phyloP scores from a whole-genome alignment of 345 rosid genomes.

The Aegle marmelos region DNA sequence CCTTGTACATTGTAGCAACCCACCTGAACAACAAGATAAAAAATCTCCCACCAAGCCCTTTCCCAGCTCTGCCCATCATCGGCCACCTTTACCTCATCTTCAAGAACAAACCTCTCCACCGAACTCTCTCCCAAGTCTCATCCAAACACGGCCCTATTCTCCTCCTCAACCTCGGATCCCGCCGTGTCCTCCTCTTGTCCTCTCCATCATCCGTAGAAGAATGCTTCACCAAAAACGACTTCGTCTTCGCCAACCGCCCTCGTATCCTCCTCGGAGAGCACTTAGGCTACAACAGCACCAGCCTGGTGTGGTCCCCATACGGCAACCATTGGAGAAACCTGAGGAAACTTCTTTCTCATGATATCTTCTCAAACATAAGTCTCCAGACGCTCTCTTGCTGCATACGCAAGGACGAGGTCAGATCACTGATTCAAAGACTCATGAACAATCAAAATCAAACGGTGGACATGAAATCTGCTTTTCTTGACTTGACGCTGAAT shows the following conservation, averaged over 20 bases:
- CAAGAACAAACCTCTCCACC: slow-evolving; percentile 26
- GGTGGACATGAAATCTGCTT: slow-evolving; percentile 19
- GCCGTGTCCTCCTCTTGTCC: slow-evolving; percentile 27
- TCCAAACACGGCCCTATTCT: slow-evolving; percentile 18
- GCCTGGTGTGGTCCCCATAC: slow-evolving; percentile 26
- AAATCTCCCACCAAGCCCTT: slow-evolving; percentile 27
- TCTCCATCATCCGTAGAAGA: slow-evolving; percentile 25
- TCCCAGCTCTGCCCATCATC: slow-evolving; percentile 25
- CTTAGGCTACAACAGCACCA: slow-evolving; percentile 21
- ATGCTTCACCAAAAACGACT: slow-evolving; percentile 31
- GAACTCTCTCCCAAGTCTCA: slow-evolving; percentile 25
- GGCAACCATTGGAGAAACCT: slow-evolving; percentile 35
- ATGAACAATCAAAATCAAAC: neutral
- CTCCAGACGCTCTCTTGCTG: slow-evolving; percentile 9
- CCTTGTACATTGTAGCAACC: slow-evolving; percentile 11
- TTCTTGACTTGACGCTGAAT: slow-evolving; percentile 26
- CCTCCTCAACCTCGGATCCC: slow-evolving; percentile 24
- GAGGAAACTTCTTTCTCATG: slow-evolving; percentile 17
- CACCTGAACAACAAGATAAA: neutral
- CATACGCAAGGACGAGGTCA: slow-evolving; percentile 28
- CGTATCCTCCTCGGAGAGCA: slow-evolving; percentile 21
- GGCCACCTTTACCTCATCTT: slow-evolving; percentile 35
- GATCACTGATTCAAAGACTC: slow-evolving; percentile 10
- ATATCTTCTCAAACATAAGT: slow-evolving; percentile 27
- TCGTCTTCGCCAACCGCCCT: slow-evolving; percentile 34